These are phyloP conservation scores for Paecilomyces formosus DNA, from an alignment of 2,329 filamentous ascomycete species.

Conservation along the genomic window DNA sequence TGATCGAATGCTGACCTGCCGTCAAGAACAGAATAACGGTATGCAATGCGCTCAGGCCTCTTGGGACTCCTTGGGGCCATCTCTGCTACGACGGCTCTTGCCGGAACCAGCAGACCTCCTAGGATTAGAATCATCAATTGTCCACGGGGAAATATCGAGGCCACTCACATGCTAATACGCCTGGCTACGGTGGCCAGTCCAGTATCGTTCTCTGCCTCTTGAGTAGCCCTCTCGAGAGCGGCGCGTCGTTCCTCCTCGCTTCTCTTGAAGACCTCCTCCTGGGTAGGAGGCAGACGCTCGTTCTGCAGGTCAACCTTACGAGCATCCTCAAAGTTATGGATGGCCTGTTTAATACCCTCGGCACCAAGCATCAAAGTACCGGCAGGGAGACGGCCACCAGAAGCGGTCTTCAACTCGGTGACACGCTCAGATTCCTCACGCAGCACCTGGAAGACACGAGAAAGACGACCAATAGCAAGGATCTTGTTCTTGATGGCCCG, in stretches of 20 bases:
- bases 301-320: slow-evolving; percentile 96
- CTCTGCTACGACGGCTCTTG: slow-evolving; percentile 25
- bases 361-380: slow-evolving; percentile 97
- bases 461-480: slow-evolving; percentile 89
- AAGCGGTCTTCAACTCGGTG: slow-evolving; percentile 94
- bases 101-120: slow-evolving; percentile 33
- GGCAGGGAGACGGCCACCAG: slow-evolving; percentile 83
- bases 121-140: not conserved
- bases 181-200: slow-evolving; percentile 79
- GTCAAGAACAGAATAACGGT: not conserved
- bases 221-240: slow-evolving; percentile 76
- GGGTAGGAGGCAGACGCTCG: slow-evolving; percentile 82
- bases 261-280: slow-evolving; percentile 82
- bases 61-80: slow-evolving; percentile 5
- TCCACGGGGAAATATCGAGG: not conserved
- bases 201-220: slow-evolving; percentile 87
- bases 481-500: slow-evolving; percentile 99
- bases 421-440: slow-evolving; percentile 96
- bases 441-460: slow-evolving; percentile 95
- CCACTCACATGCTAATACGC: slow-evolving; percentile 88
- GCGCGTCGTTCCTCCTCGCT: slow-evolving; percentile 73
- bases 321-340: slow-evolving; percentile 93
- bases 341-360: slow-evolving; percentile 97
- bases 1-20: not conserved
- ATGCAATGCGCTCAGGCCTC: not conserved